Base-by-base conservation (phyloP, 2,329 filamentous ascomycete species). In the Stachybotrys elegans region DNA sequence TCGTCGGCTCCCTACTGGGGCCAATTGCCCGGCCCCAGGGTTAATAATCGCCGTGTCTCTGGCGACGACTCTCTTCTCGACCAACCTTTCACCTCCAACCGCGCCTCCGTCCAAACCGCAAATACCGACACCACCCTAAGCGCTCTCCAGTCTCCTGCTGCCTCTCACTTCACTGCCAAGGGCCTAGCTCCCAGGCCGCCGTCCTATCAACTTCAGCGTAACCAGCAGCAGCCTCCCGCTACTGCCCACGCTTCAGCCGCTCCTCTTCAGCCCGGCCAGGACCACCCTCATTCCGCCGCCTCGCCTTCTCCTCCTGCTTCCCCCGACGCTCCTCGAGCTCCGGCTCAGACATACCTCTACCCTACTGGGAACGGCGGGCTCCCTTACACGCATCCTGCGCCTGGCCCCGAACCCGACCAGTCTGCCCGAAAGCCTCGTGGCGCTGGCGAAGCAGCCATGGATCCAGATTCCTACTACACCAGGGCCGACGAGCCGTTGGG, bases 261-360 rank as follows among this genome's bases (percentile, higher is more conserved):
- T 40, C 43, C 45, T 17, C 36, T 49, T 21, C 22, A 40, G 22
- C 40, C 42, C 37, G 44, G n/a, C n/a, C n/a, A n/a, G n/a, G n/a
- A n/a, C n/a, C n/a, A n/a, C n/a, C n/a, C n/a, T n/a, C n/a, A n/a
- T n/a, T n/a, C n/a, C n/a, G n/a, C n/a, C n/a, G n/a, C 54, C 51
- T 51, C 60, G 39, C 57, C 67, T 6, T 58, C 68, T 36, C 70
- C 65, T 11, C 73, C 79, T 16, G 67, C 71, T 40, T 79, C 76
- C 25, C 79, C 83, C 50, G 83, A 86, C 51, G 76, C 73, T 22
- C 79, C 83, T 43, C 73, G 72, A 54, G 73, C 69, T 8, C 79
- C 79, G 31, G 79, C 83, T 5, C 55, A 73, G 27, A 80, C 76
- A 57, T 82, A 79, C 60, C 73, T 68, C 48, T 68, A 73, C 25